These are phyloP conservation scores for Alternaria infectoria DNA, from an alignment of 2,329 filamentous ascomycete genomes.

Conservation along the genomic window DNA sequence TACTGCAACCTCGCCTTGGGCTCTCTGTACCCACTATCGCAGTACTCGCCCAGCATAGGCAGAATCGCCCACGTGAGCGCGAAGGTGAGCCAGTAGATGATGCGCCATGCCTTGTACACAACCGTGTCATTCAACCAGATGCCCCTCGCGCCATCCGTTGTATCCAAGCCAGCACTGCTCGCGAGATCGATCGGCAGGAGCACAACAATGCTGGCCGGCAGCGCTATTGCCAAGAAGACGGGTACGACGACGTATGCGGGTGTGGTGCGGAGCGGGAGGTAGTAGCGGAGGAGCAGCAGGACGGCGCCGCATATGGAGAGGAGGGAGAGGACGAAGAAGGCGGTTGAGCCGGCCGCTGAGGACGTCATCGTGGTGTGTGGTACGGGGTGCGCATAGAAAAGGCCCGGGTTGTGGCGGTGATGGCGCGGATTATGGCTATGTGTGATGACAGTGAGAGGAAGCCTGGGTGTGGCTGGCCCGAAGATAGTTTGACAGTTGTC, in stretches of 20 bases:
- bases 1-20: slow-evolving; percentile 81
- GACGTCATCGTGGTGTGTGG: slow-evolving; percentile 49
- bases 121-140: slow-evolving; percentile 85
- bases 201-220: slow-evolving; percentile 88
- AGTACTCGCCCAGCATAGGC: slow-evolving; percentile 91
- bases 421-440: not conserved
- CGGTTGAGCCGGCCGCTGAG: slow-evolving; percentile 76
- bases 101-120: slow-evolving; percentile 87
- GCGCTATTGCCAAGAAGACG: slow-evolving; percentile 93
- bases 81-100: slow-evolving; percentile 97
- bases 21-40: slow-evolving; percentile 91
- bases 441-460: not conserved
- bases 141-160: slow-evolving; percentile 71
- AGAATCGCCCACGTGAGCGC: slow-evolving; percentile 93
- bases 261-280: slow-evolving; percentile 86
- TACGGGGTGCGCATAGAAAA: slow-evolving; percentile 23
- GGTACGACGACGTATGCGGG: slow-evolving; percentile 89
- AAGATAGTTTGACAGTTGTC: slow-evolving; percentile 8
- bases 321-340: slow-evolving; percentile 77
- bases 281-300: slow-evolving; percentile 85
- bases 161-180: slow-evolving; percentile 75
- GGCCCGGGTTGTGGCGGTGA: not conserved
- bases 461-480: not conserved
- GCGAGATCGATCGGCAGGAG: slow-evolving; percentile 96
- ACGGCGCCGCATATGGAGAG: slow-evolving; percentile 76